A percentile compares a stretch with the other conserved stretches of the same genome.
Evolutionary conservation across 2,329 filamentous ascomycete species (phyloP).

Genomic region (Raffaelea albimanens): DNA sequence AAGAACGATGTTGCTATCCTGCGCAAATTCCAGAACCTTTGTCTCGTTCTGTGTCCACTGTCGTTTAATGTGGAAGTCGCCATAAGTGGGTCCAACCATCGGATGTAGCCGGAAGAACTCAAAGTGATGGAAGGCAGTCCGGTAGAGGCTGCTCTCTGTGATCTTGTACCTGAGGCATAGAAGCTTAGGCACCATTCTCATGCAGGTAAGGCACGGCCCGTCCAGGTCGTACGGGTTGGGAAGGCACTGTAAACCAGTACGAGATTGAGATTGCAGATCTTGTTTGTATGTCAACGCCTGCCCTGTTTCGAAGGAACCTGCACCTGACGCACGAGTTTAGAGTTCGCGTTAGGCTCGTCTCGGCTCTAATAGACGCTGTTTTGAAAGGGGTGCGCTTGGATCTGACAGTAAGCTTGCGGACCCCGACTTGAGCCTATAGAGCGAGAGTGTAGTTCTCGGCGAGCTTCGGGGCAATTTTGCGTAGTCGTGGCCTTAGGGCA

Average conservation of each 20-base stretch:
- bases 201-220: slow-evolving; percentile 17
- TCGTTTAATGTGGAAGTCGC: slow-evolving; percentile 16
- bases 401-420: not conserved
- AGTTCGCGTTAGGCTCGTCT: slow-evolving; percentile 16
- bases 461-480: slow-evolving; percentile 11
- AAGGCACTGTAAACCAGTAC: slow-evolving; percentile 12
- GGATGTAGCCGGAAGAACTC: slow-evolving; percentile 16
- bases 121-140: slow-evolving; percentile 16
- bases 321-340: slow-evolving; percentile 16
- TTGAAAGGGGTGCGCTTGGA: slow-evolving; percentile 6
- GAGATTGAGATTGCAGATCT: no score
- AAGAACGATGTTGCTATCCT: slow-evolving; percentile 13
- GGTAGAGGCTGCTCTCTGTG: slow-evolving; percentile 17
- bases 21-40: slow-evolving; percentile 13
- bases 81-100: slow-evolving; percentile 16
- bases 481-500: no score
- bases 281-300: not conserved
- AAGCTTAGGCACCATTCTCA: slow-evolving; percentile 13
- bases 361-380: slow-evolving; percentile 15
- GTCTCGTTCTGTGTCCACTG: slow-evolving; percentile 12
- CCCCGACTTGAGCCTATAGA: not conserved
- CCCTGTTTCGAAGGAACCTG: slow-evolving; percentile 17
- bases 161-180: slow-evolving; percentile 19
- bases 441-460: slow-evolving; percentile 3
- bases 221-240: slow-evolving; percentile 16